A percentile compares a stretch with the other conserved stretches of the same genome.
These are phyloP conservation scores for Didymella arachidicola DNA, from an alignment of 2,329 filamentous ascomycete species.

Conservation along the genomic window DNA sequence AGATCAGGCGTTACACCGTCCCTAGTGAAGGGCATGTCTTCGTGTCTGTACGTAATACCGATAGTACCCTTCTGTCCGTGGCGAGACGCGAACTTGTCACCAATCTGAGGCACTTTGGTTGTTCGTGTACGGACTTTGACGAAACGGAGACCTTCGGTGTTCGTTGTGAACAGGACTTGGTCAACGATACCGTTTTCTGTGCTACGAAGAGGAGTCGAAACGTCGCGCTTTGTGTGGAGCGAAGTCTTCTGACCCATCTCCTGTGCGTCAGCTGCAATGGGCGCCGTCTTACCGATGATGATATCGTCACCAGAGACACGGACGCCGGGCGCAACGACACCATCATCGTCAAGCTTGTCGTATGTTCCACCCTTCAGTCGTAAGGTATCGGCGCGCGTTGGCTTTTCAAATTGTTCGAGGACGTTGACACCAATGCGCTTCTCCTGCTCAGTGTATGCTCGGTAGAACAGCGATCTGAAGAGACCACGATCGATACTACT, in stretches of 20 bases:
- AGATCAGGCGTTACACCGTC: conserved; percentile 93
- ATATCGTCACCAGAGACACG: conserved; percentile 98
- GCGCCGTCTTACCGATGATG: conserved; percentile 98
- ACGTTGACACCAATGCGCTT: conserved; percentile 94
- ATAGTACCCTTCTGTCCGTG: conserved; percentile 99
- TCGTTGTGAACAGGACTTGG: conserved; percentile 91
- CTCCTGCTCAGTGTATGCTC: conserved; percentile 95
- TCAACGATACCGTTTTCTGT: conserved; percentile 98
- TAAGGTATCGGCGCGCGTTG: conserved; percentile 84
- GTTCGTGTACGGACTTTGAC: conserved; percentile 97
- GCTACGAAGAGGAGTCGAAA: conserved; percentile 90
- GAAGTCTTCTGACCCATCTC: conserved; percentile 93
- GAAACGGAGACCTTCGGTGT: conserved; percentile 91
- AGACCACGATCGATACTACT: conserved; percentile 97
- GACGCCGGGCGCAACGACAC: conserved; percentile 90
- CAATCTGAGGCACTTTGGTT: conserved; percentile 97
- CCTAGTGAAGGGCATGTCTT: conserved; percentile 97
- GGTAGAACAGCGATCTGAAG: conserved; percentile 97
- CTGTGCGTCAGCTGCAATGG: conserved; percentile 89
- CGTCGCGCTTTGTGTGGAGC: conserved; percentile 90
- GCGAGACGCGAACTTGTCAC: conserved; percentile 98
- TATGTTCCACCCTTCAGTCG: conserved; percentile 94
- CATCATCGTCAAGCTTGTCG: conserved; percentile 96
- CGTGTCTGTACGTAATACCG: conserved; percentile 95
- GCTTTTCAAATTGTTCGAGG: conserved; percentile 95